A percentile compares a stretch with the other conserved stretches of the same genome.
Evolutionary conservation across 2,329 filamentous ascomycete species (phyloP).

Genomic region (Sporothrix dimorphospora): DNA sequence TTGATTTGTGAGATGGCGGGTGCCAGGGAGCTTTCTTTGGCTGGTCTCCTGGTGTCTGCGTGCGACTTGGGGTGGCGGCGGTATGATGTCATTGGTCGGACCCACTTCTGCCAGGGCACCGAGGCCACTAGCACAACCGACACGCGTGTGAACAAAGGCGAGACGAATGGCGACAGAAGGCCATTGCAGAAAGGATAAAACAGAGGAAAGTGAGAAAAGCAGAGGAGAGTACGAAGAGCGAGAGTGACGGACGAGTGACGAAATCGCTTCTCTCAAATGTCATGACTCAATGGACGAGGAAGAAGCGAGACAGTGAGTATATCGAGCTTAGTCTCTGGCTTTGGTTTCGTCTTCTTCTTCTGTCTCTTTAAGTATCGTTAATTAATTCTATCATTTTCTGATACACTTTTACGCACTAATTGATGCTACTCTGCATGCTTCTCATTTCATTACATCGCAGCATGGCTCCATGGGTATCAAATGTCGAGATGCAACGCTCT

Average conservation of each 20-base stretch:
- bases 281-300: neutral
- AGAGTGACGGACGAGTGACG: conserved; percentile 3
- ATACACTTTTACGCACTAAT: neutral
- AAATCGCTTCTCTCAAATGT: neutral
- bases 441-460: neutral
- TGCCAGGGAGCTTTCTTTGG: too few species aligned
- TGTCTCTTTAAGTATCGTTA: neutral
- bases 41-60: neutral
- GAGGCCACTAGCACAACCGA: neutral
- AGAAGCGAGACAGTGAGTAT: neutral
- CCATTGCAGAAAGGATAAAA: neutral
- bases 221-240: neutral
- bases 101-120: conserved; percentile 15
- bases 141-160: conserved; percentile 10
- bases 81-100: conserved; percentile 27
- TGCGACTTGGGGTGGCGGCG: neutral
- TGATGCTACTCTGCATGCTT: neutral
- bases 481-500: neutral
- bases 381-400: neutral
- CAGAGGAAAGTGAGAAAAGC: neutral
- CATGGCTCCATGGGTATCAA: neutral
- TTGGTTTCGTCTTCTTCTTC: too few species aligned
- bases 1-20: neutral
- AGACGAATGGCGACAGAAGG: neutral
- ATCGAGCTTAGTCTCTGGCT: neutral